Evolutionary conservation across 495 filamentous ascomycete genomes (phyloP).

Genomic region (Chaetomium tenue): DNA sequence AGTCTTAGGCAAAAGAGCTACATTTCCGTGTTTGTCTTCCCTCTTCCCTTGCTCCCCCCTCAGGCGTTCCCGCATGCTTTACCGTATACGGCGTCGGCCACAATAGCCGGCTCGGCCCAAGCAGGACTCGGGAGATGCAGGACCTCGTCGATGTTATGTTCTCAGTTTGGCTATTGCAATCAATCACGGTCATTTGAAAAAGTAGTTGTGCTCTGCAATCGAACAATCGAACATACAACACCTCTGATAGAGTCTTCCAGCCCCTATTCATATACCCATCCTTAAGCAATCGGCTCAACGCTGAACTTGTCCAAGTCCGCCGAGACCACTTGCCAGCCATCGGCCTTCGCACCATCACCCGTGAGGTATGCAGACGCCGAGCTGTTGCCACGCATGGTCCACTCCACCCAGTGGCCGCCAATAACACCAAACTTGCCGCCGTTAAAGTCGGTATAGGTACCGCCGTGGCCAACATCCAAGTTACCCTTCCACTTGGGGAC

Average conservation of each 20-base stretch:
- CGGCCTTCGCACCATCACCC: not conserved
- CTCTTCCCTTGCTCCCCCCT: no score
- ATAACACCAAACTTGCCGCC: constrained; percentile 36
- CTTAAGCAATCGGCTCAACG: not conserved
- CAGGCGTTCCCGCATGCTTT: no score
- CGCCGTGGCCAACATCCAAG: constrained; percentile 35
- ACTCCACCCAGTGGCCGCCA: constrained; percentile 26
- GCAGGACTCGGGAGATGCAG: no score
- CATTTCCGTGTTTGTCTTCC: no score
- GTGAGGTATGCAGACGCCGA: constrained; percentile 20
- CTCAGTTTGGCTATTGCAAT: no score
- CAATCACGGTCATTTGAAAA: no score
- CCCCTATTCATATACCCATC: not conserved
- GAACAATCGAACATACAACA: not conserved
- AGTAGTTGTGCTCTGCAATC: no score
- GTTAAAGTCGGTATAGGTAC: constrained; percentile 29
- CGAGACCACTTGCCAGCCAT: not conserved
- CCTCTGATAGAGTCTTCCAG: no score
- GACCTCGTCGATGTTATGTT: no score
- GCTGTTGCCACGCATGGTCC: constrained; percentile 26
- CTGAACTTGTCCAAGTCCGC: not conserved
- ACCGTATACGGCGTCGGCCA: no score
- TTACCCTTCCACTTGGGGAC: constrained; percentile 43
- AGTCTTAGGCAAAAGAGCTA: no score
- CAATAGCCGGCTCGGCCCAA: no score